A percentile compares a stretch with the other conserved stretches of the same genome.
phyloP scores from a whole-genome alignment of 345 rosid genomes.

The Aquilaria yunnanensis region DNA sequence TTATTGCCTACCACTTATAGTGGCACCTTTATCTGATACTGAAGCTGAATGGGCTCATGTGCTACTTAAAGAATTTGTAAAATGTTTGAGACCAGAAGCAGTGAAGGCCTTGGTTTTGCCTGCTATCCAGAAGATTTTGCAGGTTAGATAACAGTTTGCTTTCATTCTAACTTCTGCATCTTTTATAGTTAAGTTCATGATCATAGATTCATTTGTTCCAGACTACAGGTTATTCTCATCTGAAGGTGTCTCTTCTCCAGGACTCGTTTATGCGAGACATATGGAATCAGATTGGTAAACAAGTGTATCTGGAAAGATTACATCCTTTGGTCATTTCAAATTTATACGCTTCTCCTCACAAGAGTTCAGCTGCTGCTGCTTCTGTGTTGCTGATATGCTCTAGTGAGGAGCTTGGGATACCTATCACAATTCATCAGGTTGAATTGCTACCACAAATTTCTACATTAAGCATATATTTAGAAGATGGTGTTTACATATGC shows the following conservation, averaged over 20 bases:
- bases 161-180: slow-evolving; percentile 10
- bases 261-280: slow-evolving; percentile 80
- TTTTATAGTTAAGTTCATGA: slow-evolving; percentile 16
- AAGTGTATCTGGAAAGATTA: slow-evolving; percentile 62
- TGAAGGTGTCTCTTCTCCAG: slow-evolving; percentile 91
- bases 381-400: slow-evolving; percentile 86
- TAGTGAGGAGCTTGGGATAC: slow-evolving; percentile 91
- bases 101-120: slow-evolving; percentile 69
- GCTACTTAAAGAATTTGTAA: slow-evolving; percentile 71
- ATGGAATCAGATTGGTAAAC: slow-evolving; percentile 78
- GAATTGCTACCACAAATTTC: slow-evolving; percentile 8
- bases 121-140: slow-evolving; percentile 75
- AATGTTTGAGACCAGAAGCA: slow-evolving; percentile 58
- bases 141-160: slow-evolving; percentile 50
- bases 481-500: slow-evolving; percentile 16
- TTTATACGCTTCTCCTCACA: slow-evolving; percentile 63
- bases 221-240: slow-evolving; percentile 85
- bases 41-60: slow-evolving; percentile 84
- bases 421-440: slow-evolving; percentile 88
- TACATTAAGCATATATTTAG: background rate
- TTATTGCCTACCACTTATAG: slow-evolving; percentile 66
- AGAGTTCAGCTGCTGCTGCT: slow-evolving; percentile 83
- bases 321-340: slow-evolving; percentile 81
- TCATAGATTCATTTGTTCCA: slow-evolving; percentile 35
- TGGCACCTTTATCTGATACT: slow-evolving; percentile 43